Conservation (phyloP, 352 stramenopile genomes). For the Pythium insidiosum region DNA sequence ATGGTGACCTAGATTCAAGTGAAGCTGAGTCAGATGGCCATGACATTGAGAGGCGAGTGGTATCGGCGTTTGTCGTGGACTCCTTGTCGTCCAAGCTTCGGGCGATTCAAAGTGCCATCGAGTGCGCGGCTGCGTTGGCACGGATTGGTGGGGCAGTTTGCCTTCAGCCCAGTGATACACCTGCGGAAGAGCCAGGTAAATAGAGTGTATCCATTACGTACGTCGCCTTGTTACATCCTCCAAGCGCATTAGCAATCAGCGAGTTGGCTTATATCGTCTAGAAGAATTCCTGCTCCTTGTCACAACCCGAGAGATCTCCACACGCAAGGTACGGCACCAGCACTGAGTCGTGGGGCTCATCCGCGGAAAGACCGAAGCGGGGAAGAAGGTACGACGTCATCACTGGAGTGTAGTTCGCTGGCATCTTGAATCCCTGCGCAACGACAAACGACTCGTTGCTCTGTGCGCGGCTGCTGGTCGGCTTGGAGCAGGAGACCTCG, state of each 20-base stretch:
- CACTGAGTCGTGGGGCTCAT: slow-evolving; percentile 41
- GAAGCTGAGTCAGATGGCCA: neutral
- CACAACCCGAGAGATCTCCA: slow-evolving; percentile 91
- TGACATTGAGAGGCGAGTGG: slow-evolving; percentile 15
- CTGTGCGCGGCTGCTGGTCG: slow-evolving; percentile 92
- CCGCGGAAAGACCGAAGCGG: slow-evolving; percentile 39
- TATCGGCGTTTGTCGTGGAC: slow-evolving; percentile 32
- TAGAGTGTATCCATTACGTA: slow-evolving; percentile 3
- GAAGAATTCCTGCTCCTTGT: slow-evolving; percentile 44
- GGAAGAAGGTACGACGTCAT: slow-evolving; percentile 81
- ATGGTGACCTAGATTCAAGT: no score
- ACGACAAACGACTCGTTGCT: slow-evolving; percentile 97
- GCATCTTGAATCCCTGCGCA: slow-evolving; percentile 89
- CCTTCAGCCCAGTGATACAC: slow-evolving; percentile 7
- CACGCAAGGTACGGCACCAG: slow-evolving; percentile 90
- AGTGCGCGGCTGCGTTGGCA: slow-evolving; percentile 29
- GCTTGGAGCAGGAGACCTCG: slow-evolving; percentile 95
- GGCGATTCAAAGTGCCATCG: slow-evolving; percentile 29
- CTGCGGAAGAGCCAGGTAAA: slow-evolving; percentile 2
- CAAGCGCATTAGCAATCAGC: no score
- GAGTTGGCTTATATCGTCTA: slow-evolving; percentile 31
- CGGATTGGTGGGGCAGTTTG: slow-evolving; percentile 32
- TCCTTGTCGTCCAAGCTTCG: slow-evolving; percentile 31
- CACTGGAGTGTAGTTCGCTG: slow-evolving; percentile 68
- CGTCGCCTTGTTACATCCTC: neutral